These are phyloP conservation scores for Epithele typhae DNA, from an alignment of 768 basidiomycete genomes.

Conservation along the genomic window DNA sequence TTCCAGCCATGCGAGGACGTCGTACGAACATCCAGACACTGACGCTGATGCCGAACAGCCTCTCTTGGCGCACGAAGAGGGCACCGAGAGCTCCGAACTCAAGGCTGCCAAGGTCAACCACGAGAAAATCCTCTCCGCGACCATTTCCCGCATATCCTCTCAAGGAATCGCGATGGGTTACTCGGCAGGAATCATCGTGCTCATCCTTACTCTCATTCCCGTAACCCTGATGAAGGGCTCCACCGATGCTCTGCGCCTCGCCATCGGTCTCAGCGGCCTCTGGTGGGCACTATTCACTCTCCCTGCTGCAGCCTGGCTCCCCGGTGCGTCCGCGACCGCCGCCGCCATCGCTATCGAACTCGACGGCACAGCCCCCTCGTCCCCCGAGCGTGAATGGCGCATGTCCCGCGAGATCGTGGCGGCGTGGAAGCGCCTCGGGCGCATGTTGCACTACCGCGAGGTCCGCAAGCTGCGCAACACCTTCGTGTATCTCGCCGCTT, in stretches of 20 bases:
- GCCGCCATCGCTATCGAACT: constrained; percentile 6
- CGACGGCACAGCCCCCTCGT: neutral
- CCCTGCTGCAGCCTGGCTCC: constrained; percentile 74
- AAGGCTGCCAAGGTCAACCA: constrained; percentile 33
- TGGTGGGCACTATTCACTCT: constrained; percentile 88
- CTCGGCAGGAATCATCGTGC: constrained; percentile 70
- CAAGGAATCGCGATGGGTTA: constrained; percentile 87
- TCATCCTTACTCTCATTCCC: constrained; percentile 74
- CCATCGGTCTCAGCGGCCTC: constrained; percentile 77
- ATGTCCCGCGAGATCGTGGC: constrained; percentile 47
- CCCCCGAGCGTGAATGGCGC: constrained; percentile 35
- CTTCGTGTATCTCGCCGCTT: constrained; percentile 86
- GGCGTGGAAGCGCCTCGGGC: constrained; percentile 74
- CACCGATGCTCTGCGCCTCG: constrained; percentile 74
- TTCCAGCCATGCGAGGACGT: neutral
- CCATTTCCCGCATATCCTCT: constrained; percentile 80
- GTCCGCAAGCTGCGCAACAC: constrained; percentile 75
- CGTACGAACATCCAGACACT: constrained; percentile 6
- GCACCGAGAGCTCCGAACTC: constrained; percentile 11
- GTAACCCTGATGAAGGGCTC: constrained; percentile 70
- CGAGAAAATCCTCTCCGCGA: constrained; percentile 56
- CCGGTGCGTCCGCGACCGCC: constrained; percentile 30
- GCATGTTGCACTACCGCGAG: constrained; percentile 71
- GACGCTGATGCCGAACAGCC: constrained; percentile 8
- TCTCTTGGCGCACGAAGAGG: constrained; percentile 6